Evolutionary conservation across 2,329 filamentous ascomycete genomes (phyloP), one percentile per base, ranked within the genome.

Genomic region (Macroventuria anomochaeta): DNA sequence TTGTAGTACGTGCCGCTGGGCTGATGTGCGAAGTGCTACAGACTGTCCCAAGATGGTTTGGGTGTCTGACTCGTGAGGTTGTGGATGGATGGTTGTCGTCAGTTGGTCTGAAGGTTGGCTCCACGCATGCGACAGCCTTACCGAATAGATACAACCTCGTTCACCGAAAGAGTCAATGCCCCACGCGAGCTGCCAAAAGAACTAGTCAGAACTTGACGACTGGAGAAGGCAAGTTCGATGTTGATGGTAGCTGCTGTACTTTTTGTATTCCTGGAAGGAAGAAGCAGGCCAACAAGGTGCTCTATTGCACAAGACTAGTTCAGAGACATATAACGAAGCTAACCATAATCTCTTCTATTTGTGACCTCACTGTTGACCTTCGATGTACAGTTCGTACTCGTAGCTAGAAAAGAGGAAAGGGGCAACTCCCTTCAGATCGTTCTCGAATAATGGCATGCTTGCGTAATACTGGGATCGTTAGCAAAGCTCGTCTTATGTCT

Each of bases 21-120:
- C 18, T 72, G 70, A 17, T 75, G 71, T 0, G 68, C 70, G 32
- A 72, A 73, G 26, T 75, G 71, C 49, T 72, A 71, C 8, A 75
- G 46, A 21, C 65, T 68, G 36, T 75, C 72, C 72, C 72, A 18
- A 15, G 15, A 12, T 18, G 5, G 13, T 33, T 4, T 12, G 32
- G 32, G 5, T 5, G n/a, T 17, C 10, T 10, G n/a, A 33, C 5
- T 17, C 15, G 12, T 33, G 10, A 15, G 15, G n/a, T 13, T 33
- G n/a, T 33, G 32, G 28, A 13, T 29, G 3, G 28, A 29, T 11
- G 28, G 28, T 18, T 33, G n/a, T 17, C 15, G 10, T 10, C 32
- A 33, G 32, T 33, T 13, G 32, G 32, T 4, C 32, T 13, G 32
- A 33, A 17, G 4, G 15, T 6, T 18, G 10, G 10, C 32, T 17